Percentiles rank a stretch among this genome's conserved stretches.
Evolutionary conservation across 768 basidiomycete genomes (phyloP).

Genomic region (Auricularia sp.): DNA sequence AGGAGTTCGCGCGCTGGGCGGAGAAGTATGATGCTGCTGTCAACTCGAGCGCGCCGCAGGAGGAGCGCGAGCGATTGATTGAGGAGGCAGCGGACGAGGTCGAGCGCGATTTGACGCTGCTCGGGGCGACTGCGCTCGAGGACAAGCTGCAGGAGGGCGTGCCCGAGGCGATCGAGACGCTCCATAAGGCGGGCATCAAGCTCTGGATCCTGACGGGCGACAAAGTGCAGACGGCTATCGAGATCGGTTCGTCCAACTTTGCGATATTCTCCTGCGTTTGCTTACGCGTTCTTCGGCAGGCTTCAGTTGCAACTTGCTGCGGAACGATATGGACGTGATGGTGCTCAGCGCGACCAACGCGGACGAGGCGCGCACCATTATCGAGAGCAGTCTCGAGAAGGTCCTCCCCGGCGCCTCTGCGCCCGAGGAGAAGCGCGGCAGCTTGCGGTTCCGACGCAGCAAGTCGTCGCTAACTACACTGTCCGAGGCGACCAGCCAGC

Average conservation of each 20-base stretch:
- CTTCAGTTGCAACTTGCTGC: conserved; percentile 90
- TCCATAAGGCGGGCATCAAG: conserved; percentile 92
- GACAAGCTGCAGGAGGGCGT: conserved; percentile 97
- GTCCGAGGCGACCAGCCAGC: not conserved
- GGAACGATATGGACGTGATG: conserved; percentile 94
- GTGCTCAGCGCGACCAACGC: conserved; percentile 78
- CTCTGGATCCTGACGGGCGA: conserved; percentile 97
- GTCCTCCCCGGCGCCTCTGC: conserved; percentile 27
- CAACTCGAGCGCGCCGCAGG: conserved; percentile 63
- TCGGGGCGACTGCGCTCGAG: conserved; percentile 93
- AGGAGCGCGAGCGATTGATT: conserved; percentile 80
- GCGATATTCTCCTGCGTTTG: not conserved
- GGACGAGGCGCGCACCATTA: conserved; percentile 68
- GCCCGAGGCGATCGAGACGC: conserved; percentile 85
- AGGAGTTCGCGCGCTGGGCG: conserved; percentile 80
- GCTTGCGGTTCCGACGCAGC: not conserved
- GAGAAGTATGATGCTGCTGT: conserved; percentile 74
- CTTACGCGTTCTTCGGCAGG: conserved; percentile 29
- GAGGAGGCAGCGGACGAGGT: conserved; percentile 78
- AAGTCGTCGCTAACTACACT: conserved; percentile 39
- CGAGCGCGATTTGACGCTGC: conserved; percentile 71
- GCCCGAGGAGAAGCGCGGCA: not conserved
- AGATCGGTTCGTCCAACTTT: conserved; percentile 61
- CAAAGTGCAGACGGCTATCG: conserved; percentile 96
- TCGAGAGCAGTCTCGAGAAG: conserved; percentile 90